phyloP scores from a whole-genome alignment of 257 asterid species.

The Solanum neorickii region DNA sequence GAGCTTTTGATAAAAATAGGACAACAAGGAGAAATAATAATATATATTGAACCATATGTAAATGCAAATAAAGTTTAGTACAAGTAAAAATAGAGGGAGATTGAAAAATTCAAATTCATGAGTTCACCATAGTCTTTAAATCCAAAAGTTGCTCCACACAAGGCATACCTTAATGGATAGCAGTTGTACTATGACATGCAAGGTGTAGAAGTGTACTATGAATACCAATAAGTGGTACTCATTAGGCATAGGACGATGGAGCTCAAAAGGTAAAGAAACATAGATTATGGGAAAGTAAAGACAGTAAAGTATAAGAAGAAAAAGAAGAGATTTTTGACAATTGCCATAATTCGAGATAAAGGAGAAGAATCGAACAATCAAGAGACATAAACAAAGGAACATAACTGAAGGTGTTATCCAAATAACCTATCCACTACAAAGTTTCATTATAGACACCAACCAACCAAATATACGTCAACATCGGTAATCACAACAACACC shows the following conservation, averaged over 20 bases:
- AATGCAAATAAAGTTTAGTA: not conserved
- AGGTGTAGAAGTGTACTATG: not conserved
- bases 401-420: too few relatives aligned
- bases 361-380: not conserved
- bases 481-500: too few relatives aligned
- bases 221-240: too few relatives aligned
- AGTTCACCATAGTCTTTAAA: not conserved
- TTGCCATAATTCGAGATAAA: not conserved
- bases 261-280: not conserved
- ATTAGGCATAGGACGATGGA: not conserved
- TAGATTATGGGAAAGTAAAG: not conserved
- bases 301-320: not conserved
- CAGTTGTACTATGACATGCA: not conserved
- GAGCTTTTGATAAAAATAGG: too few relatives aligned
- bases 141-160: not conserved
- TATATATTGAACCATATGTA: not conserved
- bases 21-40: not conserved
- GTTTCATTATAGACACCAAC: too few relatives aligned
- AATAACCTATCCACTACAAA: too few relatives aligned
- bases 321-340: not conserved
- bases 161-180: not conserved
- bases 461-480: too few relatives aligned
- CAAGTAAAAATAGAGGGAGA: not conserved
- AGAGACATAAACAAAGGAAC: not conserved
- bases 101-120: too few relatives aligned